Base-by-base conservation (phyloP, 305 asterid species). In the Fraxinus dipetala region DNA sequence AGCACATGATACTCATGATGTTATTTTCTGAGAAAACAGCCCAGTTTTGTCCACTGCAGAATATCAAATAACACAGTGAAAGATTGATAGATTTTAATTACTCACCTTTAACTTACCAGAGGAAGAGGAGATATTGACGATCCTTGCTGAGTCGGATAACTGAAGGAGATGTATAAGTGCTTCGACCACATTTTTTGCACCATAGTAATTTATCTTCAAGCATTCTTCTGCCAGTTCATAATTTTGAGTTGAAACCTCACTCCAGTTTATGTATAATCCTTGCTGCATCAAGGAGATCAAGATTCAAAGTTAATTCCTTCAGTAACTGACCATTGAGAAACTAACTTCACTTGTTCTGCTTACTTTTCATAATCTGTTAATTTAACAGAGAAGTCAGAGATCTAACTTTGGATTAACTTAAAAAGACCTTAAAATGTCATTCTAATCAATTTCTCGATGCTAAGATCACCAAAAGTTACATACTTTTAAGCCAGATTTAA, bases 131-230 rank as follows among this genome's bases (percentile, higher is more conserved):
- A 91, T 84, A 84, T 87, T 89, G 0, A 91, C 94, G 28, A 91
- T 91, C 84, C 91, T 87, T 31, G 93, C 90, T 5, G 92, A 91
- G 72, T 85, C 85, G 20, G 89, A 88, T 4, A 84, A 78, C 40
- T 81, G 85, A 43, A 91, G 90, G 38, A 91, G 91, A 74, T 91
- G 93, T 13, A 87, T 4, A 5, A 89, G 76, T 28, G 90, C 86
- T 83, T 89, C 91, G 32, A 80, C 78, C 83, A 85, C 83, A 83
- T 87, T 81, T 75, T 88, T 89, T 43, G 92, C 86, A n/a, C 90
- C 92, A 63, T 85, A 85, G 59, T 91, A 91, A 77, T 91, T 89
- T 26, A 86, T 87, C 40, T 89, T 80, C 7, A 89, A 9, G 54
- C 91, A 86, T 67, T 84, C 87, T 9, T 4, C 82, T 9, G 84